These are phyloP conservation scores for Actinomucor elegans DNA, from an alignment of 371 early-diverging fungal species.

Conservation along the genomic window DNA sequence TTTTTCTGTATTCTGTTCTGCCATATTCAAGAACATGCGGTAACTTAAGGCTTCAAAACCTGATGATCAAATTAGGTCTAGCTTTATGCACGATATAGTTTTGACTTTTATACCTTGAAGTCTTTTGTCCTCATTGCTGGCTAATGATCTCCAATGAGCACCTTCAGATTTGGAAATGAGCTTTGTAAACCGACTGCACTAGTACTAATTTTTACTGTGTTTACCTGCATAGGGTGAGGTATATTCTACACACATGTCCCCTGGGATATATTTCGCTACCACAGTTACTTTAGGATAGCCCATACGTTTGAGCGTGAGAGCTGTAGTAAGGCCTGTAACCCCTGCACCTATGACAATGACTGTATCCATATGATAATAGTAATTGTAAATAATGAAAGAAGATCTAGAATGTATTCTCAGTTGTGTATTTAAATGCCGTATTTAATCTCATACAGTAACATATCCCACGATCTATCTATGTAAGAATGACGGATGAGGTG, in stretches of 20 bases:
- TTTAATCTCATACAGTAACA: too few species aligned
- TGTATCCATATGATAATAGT: too few species aligned
- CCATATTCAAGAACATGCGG: slow-evolving; percentile 40
- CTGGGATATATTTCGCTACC: slow-evolving; percentile 60
- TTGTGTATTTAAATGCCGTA: too few species aligned
- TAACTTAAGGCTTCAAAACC: slow-evolving; percentile 50
- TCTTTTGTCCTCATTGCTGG: slow-evolving; percentile 30
- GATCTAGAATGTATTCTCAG: too few species aligned
- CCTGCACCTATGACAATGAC: slow-evolving; percentile 73
- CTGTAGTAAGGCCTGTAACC: slow-evolving; percentile 72
- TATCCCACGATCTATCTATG: too few species aligned
- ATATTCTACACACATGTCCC: slow-evolving; percentile 55
- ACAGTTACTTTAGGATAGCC: slow-evolving; percentile 55
- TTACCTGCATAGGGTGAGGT: slow-evolving; percentile 76
- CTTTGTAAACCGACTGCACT: neutral
- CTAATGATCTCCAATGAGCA: slow-evolving; percentile 79
- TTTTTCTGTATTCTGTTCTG: too few species aligned
- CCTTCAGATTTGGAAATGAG: slow-evolving; percentile 16
- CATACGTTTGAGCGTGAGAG: slow-evolving; percentile 48
- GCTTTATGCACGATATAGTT: too few species aligned
- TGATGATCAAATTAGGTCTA: too few species aligned
- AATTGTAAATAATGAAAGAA: too few species aligned
- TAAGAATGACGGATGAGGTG: too few species aligned
- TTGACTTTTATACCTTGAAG: slow-evolving; percentile 58
- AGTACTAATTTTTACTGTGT: too few species aligned